Percentiles rank a stretch among this genome's conserved stretches.
Conservation (phyloP, 371 early-diverging fungal genomes). For the Mucor piriformis region DNA sequence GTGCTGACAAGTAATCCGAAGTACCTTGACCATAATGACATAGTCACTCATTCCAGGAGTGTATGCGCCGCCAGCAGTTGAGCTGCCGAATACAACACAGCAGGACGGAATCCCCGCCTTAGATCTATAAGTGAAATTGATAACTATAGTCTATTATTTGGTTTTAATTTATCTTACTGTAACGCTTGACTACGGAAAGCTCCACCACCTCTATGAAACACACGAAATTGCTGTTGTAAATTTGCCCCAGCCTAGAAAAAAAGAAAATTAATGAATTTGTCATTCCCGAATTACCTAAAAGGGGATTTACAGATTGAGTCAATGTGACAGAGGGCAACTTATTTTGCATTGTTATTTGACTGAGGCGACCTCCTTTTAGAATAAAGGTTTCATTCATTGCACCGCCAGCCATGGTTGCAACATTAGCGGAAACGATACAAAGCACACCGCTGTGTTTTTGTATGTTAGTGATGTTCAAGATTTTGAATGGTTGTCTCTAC, state of each 20-base stretch:
- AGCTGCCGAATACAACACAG: conserved; percentile 74
- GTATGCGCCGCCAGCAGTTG: conserved; percentile 83
- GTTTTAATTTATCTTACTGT: conserved; percentile 35
- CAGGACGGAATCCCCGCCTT: conserved; percentile 71
- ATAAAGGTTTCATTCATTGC: conserved; percentile 68
- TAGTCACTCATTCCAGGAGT: conserved; percentile 79
- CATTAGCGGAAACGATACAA: conserved; percentile 67
- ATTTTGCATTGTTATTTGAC: conserved; percentile 64
- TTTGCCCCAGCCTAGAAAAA: conserved; percentile 72
- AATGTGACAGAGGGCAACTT: conserved; percentile 63
- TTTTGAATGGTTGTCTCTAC: conserved; percentile 29
- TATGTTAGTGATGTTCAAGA: not conserved
- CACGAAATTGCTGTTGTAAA: conserved; percentile 71
- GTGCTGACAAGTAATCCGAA: not conserved
- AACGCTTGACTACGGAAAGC: conserved; percentile 69
- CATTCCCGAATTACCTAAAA: not conserved
- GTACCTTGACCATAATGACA: conserved; percentile 73
- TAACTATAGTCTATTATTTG: not conserved
- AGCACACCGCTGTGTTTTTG: conserved; percentile 58
- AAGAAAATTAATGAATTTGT: not conserved
- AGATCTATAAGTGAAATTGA: conserved; percentile 47
- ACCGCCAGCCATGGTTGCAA: conserved; percentile 72
- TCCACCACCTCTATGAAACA: conserved; percentile 76
- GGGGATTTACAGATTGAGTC: conserved; percentile 57
- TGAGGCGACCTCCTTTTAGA: conserved; percentile 57